These are phyloP conservation scores for Botrytis hyacinthi DNA, from an alignment of 2,329 filamentous ascomycete genomes.

Conservation along the genomic window DNA sequence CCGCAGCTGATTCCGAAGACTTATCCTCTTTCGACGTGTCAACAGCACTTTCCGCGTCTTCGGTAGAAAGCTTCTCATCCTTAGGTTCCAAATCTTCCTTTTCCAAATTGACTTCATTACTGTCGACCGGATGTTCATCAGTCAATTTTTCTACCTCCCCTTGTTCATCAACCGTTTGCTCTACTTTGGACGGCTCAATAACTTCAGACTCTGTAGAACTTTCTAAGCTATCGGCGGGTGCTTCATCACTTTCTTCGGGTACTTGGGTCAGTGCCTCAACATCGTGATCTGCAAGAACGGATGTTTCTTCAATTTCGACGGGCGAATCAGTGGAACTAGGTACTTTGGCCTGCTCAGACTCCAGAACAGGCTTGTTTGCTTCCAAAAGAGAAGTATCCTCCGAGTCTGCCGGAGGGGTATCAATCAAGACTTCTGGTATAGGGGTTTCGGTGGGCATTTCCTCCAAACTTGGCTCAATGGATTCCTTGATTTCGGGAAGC, in stretches of 20 bases:
- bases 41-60: not conserved
- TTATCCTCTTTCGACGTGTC: not conserved
- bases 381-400: not conserved
- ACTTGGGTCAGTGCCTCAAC: not conserved
- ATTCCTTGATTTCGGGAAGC: not conserved
- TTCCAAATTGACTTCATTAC: not conserved
- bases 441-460: accelerated
- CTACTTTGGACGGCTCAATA: not conserved
- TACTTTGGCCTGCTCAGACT: not conserved
- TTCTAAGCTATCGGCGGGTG: too few species aligned
- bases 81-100: accelerated
- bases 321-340: accelerated
- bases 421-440: not conserved
- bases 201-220: not conserved
- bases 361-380: not conserved
- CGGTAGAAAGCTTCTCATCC: not conserved
- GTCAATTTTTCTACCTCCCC: not conserved
- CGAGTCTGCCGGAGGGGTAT: not conserved
- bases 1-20: not conserved
- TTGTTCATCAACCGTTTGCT: not conserved
- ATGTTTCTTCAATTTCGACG: not conserved
- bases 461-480: not conserved
- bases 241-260: not conserved
- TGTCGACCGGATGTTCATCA: not conserved
- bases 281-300: not conserved